Base-by-base conservation (phyloP, 2,329 filamentous ascomycete species). In the Aspergillus phoenicis region DNA sequence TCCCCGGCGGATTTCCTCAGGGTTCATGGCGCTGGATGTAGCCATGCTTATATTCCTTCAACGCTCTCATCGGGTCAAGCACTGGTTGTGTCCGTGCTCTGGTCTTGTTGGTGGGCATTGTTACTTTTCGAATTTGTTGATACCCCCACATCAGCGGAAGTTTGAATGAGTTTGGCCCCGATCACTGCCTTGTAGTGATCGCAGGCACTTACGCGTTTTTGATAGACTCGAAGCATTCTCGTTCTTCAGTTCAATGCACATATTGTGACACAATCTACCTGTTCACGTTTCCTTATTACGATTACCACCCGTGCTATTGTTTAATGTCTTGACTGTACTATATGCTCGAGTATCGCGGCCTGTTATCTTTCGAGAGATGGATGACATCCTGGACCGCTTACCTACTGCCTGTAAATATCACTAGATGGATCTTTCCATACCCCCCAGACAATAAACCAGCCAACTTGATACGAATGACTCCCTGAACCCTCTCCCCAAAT, bases 61-160 rank as follows among this genome's bases (percentile, higher is more conserved):
- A 62, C 62, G 22, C 53, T 61, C 55, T 26, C 43, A 22, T 17
- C 53, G 17, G 26, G 39, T 47, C 53, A 45, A 52, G 54, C 52
- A 24, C 20, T 51, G 20, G 24, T 47, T 38, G 17, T 62, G 33
- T n/a, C 41, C 51, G 39, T 57, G 57, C 38, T 49, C 58, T 51
- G 52, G 36, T 58, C 38, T 63, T 58, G 61, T 54, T 57, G 57
- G 55, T 60, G 58, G 61, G 61, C 56, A 56, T 65, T 64, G 58
- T 57, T 65, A 49, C 56, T 62, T 66, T 38, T 64, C 62, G 57
- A 61, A 49, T 67, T 69, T 68, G 67, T 69, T 69, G 67, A 69
- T 69, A 69, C 64, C 66, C 47, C 66, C 66, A 58, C 61, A 63
- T 60, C 59, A 67, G 67, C 61, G 63, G 60, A 59, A 69, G 58